Conservation (phyloP, 495 filamentous ascomycete genomes). For the Talaromyces borbonicus region DNA sequence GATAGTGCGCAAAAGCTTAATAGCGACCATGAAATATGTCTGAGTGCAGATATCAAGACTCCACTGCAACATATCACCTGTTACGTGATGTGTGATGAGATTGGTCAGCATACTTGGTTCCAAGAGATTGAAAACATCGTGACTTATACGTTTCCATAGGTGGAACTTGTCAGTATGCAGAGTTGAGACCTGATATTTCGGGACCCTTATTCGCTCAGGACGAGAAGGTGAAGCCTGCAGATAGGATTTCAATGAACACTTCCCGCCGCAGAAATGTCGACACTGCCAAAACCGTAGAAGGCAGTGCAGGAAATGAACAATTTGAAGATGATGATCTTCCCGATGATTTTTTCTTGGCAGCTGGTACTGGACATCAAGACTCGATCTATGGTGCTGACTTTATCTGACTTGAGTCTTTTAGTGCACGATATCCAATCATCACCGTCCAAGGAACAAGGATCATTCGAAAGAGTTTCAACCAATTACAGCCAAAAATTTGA, state of each 20-base stretch:
- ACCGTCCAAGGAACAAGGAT: neutral
- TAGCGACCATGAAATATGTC: slow-evolving; percentile 49
- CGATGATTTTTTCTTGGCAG: slow-evolving; percentile 45
- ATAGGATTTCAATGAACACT: slow-evolving; percentile 6
- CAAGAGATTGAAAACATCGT: neutral
- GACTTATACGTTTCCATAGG: slow-evolving; percentile 36
- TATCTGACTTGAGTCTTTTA: slow-evolving; percentile 9
- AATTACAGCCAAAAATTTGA: slow-evolving; percentile 1
- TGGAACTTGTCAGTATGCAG: slow-evolving; percentile 58
- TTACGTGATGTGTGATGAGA: slow-evolving; percentile 78
- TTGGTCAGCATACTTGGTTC: slow-evolving; percentile 40
- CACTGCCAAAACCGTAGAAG: slow-evolving; percentile 1
- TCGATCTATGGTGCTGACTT: neutral
- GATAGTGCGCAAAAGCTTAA: slow-evolving; percentile 55
- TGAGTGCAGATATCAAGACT: slow-evolving; percentile 47
- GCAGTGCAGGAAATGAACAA: slow-evolving; percentile 23
- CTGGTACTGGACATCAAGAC: slow-evolving; percentile 13
- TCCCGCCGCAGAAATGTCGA: slow-evolving; percentile 7
- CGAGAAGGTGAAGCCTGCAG: neutral
- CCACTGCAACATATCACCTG: slow-evolving; percentile 53
- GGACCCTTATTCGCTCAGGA: slow-evolving; percentile 39
- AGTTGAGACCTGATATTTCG: slow-evolving; percentile 54
- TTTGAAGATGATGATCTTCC: slow-evolving; percentile 49
- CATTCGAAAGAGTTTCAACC: neutral
- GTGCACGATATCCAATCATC: neutral